Conservation (phyloP, 2,329 filamentous ascomycete species). For the Exophiala xenobiotica region DNA sequence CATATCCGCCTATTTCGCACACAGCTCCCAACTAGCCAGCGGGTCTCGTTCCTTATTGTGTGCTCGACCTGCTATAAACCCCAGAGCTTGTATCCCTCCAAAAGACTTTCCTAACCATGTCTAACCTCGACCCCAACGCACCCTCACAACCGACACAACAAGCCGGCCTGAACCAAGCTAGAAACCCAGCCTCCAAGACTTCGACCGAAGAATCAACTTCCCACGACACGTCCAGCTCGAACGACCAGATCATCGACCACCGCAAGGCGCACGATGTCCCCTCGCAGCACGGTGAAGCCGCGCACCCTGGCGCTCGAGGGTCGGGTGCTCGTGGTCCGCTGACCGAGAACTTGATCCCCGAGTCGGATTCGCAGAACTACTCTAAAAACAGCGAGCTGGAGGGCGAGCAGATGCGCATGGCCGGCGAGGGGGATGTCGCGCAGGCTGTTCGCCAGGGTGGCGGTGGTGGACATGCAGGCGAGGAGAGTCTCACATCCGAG, state of each 20-base stretch:
- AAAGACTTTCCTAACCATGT: conserved; percentile 16
- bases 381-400: conserved; percentile 29
- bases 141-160: conserved; percentile 33
- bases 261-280: conserved; percentile 31
- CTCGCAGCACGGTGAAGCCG: conserved; percentile 27
- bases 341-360: conserved; percentile 24
- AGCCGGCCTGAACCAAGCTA: conserved; percentile 31
- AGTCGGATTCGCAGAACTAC: conserved; percentile 24
- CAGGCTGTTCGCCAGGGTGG: conserved; percentile 26
- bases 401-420: conserved; percentile 35
- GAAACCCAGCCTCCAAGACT: conserved; percentile 33
- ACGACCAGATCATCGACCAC: conserved; percentile 25
- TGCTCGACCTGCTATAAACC: too few species aligned
- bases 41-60: too few species aligned
- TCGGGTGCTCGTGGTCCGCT: conserved; percentile 26
- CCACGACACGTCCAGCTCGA: conserved; percentile 18
- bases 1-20: too few species aligned
- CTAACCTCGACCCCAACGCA: conserved; percentile 29
- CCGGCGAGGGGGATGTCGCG: conserved; percentile 34
- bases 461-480: conserved; percentile 25
- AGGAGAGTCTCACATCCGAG: conserved; percentile 23
- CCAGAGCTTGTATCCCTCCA: too few species aligned
- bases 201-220: conserved; percentile 28
- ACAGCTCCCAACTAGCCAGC: too few species aligned
- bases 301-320: conserved; percentile 28